Evolutionary conservation across 108 stramenopile species (phyloP).

Genomic region (Parmales sp.): DNA sequence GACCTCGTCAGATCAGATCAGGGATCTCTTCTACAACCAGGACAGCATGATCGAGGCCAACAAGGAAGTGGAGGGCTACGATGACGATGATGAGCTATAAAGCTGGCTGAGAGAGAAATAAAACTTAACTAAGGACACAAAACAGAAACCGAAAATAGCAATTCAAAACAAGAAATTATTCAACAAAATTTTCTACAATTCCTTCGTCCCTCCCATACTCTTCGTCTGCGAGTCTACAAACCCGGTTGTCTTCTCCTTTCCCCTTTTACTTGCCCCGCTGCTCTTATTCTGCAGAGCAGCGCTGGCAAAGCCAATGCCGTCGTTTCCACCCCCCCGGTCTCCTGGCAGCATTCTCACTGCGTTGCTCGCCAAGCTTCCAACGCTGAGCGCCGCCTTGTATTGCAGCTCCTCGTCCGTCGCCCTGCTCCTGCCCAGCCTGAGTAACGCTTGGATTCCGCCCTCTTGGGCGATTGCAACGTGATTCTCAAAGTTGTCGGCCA

Average conservation of each 20-base stretch:
- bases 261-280: neutral
- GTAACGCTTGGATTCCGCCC: slow-evolving; percentile 68
- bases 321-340: neutral
- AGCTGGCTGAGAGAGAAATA: neutral
- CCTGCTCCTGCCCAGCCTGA: slow-evolving; percentile 52
- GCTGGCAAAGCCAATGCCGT: neutral
- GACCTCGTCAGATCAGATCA: slow-evolving; percentile 86
- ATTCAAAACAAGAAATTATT: neutral
- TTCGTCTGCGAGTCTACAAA: neutral
- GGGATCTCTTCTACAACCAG: slow-evolving; percentile 89
- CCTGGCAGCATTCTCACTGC: slow-evolving; percentile 21
- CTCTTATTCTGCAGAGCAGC: neutral
- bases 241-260: neutral
- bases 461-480: slow-evolving; percentile 68
- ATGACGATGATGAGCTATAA: slow-evolving; percentile 6
- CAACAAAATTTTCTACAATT: neutral
- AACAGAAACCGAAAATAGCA: neutral
- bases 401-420: slow-evolving; percentile 54
- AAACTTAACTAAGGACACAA: neutral
- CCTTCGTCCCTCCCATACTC: neutral
- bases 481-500: slow-evolving; percentile 77
- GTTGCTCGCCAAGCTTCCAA: slow-evolving; percentile 53
- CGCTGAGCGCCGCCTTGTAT: slow-evolving; percentile 61
- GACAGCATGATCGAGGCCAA: slow-evolving; percentile 40
- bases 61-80: neutral